Evolutionary conservation across 2,329 filamentous ascomycete genomes (phyloP).

Genomic region (Epicoccum nigrum): DNA sequence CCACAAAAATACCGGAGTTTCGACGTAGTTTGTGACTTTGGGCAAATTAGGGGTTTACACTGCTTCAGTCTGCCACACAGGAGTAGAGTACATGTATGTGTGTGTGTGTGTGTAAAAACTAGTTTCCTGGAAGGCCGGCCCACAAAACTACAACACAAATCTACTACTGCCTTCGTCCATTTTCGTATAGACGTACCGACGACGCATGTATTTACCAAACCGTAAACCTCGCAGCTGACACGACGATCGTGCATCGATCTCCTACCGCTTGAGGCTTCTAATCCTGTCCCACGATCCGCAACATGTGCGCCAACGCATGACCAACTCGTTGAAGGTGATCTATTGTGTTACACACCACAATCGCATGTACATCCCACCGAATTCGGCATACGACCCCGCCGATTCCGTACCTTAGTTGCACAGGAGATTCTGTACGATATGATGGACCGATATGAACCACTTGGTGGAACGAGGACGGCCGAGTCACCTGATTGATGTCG

Average conservation of each 20-base stretch:
- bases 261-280: not conserved
- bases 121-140: too few species aligned
- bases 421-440: constrained; percentile 27
- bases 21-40: too few species aligned
- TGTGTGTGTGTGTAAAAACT: too few species aligned
- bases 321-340: not conserved
- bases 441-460: constrained; percentile 4
- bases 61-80: too few species aligned
- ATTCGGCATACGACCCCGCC: constrained; percentile 14
- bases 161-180: too few species aligned
- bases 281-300: constrained; percentile 18
- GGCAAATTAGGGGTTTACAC: too few species aligned
- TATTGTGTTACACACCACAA: constrained; percentile 6
- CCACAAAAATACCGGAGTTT: too few species aligned
- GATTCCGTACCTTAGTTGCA: not conserved
- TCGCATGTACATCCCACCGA: constrained; percentile 32
- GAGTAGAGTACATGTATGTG: too few species aligned
- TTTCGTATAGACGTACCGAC: not conserved
- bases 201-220: not conserved
- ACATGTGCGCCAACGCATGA: constrained; percentile 3
- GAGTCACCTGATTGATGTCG: constrained; percentile 35
- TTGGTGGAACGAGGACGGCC: constrained; percentile 24
- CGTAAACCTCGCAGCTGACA: not conserved
- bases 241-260: not conserved
- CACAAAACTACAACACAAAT: too few species aligned